Percentiles rank a stretch among this genome's conserved stretches.
Conservation (phyloP, 345 rosid species). For the Schrenkiella parvula region DNA sequence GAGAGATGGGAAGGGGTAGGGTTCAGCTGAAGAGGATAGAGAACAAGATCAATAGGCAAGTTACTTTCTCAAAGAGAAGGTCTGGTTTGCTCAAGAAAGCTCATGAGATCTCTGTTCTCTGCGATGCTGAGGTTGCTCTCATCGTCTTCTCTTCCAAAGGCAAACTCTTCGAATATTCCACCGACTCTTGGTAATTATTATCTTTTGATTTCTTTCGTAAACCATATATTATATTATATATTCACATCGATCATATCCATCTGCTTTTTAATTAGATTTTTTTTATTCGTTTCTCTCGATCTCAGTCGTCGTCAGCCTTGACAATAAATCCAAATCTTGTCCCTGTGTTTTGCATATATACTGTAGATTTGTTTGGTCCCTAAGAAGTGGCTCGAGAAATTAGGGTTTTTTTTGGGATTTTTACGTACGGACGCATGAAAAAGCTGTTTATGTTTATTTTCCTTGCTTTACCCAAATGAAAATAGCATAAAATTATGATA, state of each 20-base stretch:
- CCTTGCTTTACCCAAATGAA: not conserved
- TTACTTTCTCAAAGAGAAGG: conserved; percentile 83
- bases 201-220: not conserved
- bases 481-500: conserved; percentile 35
- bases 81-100: conserved; percentile 78
- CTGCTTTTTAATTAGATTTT: not conserved
- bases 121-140: conserved; percentile 77
- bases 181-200: conserved; percentile 53
- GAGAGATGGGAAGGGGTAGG: conserved; percentile 86
- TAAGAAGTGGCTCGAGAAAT: conserved; percentile 32
- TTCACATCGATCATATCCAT: conserved; percentile 21
- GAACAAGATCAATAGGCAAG: conserved; percentile 90
- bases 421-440: conserved; percentile 30
- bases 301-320: conserved; percentile 6
- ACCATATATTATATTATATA: not conserved
- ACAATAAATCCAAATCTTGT: not conserved
- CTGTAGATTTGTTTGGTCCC: conserved; percentile 31
- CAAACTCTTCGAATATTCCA: conserved; percentile 75
- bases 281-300: not conserved
- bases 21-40: conserved; percentile 87
- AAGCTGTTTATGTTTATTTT: conserved; percentile 12
- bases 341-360: not conserved
- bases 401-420: conserved; percentile 31
- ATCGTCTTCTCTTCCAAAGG: conserved; percentile 84
- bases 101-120: conserved; percentile 82